Evolutionary conservation across 768 basidiomycete species (phyloP).

Genomic region (Amanita jacksonii): DNA sequence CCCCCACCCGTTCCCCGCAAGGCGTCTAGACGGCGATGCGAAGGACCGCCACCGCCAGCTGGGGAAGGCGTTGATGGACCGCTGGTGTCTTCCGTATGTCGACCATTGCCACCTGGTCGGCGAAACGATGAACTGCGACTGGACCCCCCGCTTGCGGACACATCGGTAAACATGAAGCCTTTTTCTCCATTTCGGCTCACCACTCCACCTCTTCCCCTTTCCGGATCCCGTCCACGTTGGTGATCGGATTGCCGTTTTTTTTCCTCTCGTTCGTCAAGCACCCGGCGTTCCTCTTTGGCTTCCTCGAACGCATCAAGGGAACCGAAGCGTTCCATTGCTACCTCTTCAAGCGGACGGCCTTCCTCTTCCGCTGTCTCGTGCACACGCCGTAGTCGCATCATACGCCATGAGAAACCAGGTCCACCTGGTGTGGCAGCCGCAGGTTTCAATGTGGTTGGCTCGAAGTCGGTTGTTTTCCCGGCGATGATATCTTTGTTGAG

Average conservation of each 20-base stretch:
- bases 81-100: conserved; percentile 22
- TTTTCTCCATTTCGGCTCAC: conserved; percentile 24
- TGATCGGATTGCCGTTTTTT: conserved; percentile 36
- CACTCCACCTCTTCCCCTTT: conserved; percentile 17
- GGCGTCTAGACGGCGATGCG: conserved; percentile 49
- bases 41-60: conserved; percentile 24
- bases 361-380: conserved; percentile 91
- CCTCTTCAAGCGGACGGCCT: conserved; percentile 55
- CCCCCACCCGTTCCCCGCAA: conserved; percentile 25
- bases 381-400: conserved; percentile 89
- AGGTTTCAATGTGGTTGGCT: conserved; percentile 30
- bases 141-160: conserved; percentile 51
- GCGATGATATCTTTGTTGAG: conserved; percentile 50
- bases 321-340: conserved; percentile 86
- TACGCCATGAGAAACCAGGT: conserved; percentile 92
- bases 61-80: conserved; percentile 57
- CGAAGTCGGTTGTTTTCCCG: conserved; percentile 30
- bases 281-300: conserved; percentile 75
- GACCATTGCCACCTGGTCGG: conserved; percentile 58
- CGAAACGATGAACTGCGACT: conserved; percentile 85
- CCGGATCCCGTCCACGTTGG: conserved; percentile 23
- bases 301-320: conserved; percentile 80
- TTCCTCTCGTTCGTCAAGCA: conserved; percentile 76
- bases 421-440: conserved; percentile 68
- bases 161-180: conserved; percentile 61